A percentile compares a stretch with the other conserved stretches of the same genome.
Conservation (phyloP, 1,284 basidiomycete genomes). For the Tranzscheliella williamsii region DNA sequence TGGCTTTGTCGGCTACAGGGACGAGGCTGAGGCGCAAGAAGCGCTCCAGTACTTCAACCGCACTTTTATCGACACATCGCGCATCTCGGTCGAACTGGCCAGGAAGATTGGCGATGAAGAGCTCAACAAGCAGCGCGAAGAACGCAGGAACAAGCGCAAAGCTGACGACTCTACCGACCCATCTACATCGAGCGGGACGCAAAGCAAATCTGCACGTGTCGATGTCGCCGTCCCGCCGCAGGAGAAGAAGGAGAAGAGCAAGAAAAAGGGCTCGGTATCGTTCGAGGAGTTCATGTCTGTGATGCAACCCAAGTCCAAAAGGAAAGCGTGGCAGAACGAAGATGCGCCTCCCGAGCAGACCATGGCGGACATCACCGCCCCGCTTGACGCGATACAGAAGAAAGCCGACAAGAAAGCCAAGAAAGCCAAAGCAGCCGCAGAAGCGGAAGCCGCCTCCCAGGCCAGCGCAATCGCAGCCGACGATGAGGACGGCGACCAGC, state of each 20-base stretch:
- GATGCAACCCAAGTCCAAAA: slow-evolving; percentile 55
- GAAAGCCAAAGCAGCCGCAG: slow-evolving; percentile 9
- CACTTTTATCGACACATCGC: slow-evolving; percentile 68
- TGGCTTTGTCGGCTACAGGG: slow-evolving; percentile 89
- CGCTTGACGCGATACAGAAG: slow-evolving; percentile 14
- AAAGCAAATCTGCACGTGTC: neutral
- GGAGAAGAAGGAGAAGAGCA: slow-evolving; percentile 13
- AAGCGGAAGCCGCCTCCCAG: slow-evolving; percentile 1
- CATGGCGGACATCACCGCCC: slow-evolving; percentile 19
- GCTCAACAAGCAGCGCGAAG: slow-evolving; percentile 27
- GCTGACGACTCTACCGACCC: no score
- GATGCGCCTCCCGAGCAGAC: slow-evolving; percentile 34
- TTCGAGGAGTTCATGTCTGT: slow-evolving; percentile 59
- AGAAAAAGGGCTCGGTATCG: slow-evolving; percentile 37
- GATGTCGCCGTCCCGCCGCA: neutral
- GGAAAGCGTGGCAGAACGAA: slow-evolving; percentile 56
- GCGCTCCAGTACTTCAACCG: slow-evolving; percentile 84
- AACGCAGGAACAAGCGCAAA: slow-evolving; percentile 18
- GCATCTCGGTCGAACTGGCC: slow-evolving; percentile 76
- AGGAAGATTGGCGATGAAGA: slow-evolving; percentile 63
- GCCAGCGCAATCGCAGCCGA: neutral
- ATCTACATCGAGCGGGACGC: no score
- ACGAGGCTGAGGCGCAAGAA: slow-evolving; percentile 73
- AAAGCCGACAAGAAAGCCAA: slow-evolving; percentile 29
- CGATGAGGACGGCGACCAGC: slow-evolving; percentile 23